Conservation (phyloP, 1,284 basidiomycete genomes). For the Cutaneotrichosporon daszewskae region DNA sequence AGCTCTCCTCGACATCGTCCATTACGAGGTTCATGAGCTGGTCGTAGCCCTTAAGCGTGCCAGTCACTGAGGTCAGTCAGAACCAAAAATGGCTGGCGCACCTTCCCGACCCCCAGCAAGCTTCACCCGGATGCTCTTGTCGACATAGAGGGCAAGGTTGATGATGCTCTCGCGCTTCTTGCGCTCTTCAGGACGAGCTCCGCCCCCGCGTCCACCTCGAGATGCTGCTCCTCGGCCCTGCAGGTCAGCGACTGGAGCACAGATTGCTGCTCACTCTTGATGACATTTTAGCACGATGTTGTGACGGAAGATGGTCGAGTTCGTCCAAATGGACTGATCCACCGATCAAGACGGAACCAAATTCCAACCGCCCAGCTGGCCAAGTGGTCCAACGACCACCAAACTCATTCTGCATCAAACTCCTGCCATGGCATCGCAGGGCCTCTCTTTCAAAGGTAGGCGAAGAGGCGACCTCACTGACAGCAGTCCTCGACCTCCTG, state of each 20-base stretch:
- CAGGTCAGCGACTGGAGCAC: background rate
- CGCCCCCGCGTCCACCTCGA: slow-evolving; percentile 38
- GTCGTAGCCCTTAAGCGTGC: slow-evolving; percentile 90
- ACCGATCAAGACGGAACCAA: slow-evolving; percentile 5
- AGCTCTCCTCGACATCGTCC: slow-evolving; percentile 49
- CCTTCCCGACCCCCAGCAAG: slow-evolving; percentile 95
- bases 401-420: background rate
- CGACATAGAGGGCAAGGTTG: slow-evolving; percentile 88
- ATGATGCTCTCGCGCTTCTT: slow-evolving; percentile 93
- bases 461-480: slow-evolving; percentile 1
- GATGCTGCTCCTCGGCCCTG: slow-evolving; percentile 20
- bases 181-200: slow-evolving; percentile 55
- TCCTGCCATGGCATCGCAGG: slow-evolving; percentile 8
- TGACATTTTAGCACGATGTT: slow-evolving; percentile 11
- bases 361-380: background rate
- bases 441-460: slow-evolving; percentile 40
- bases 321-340: too few relatives aligned
- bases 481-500: slow-evolving; percentile 54
- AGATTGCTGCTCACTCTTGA: slow-evolving; percentile 13
- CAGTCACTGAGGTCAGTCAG: slow-evolving; percentile 62
- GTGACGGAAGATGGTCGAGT: slow-evolving; percentile 1
- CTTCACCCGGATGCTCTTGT: slow-evolving; percentile 88
- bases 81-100: too few relatives aligned
- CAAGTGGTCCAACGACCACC: background rate
- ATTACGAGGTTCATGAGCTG: slow-evolving; percentile 85